These are phyloP conservation scores for Calamus simplicifolius DNA, from an alignment of 176 grass and related monocot species.

Conservation along the genomic window DNA sequence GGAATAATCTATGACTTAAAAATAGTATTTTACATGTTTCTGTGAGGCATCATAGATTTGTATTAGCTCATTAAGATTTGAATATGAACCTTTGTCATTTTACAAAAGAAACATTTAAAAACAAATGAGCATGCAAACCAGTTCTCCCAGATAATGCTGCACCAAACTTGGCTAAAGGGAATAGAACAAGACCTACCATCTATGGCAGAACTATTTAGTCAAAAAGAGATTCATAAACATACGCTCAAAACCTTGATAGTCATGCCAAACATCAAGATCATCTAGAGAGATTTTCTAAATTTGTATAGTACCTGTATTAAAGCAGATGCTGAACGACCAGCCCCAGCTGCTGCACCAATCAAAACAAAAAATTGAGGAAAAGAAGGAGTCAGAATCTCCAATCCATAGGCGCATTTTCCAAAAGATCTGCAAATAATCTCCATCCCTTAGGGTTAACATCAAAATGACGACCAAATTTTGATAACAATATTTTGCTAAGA, in stretches of 20 bases:
- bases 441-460: slow-evolving; percentile 96
- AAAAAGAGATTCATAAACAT: too few species aligned
- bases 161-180: too few species aligned
- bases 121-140: too few species aligned
- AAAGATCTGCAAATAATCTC: slow-evolving; percentile 73
- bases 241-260: not conserved
- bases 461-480: slow-evolving; percentile 84
- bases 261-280: not conserved
- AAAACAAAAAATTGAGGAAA: slow-evolving; percentile 91
- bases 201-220: too few species aligned
- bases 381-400: slow-evolving; percentile 87
- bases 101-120: too few species aligned
- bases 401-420: slow-evolving; percentile 76
- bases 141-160: too few species aligned
- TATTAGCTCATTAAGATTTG: too few species aligned
- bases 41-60: too few species aligned
- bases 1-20: too few species aligned
- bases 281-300: not conserved
- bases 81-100: too few species aligned
- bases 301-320: slow-evolving; percentile 62
- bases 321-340: slow-evolving; percentile 76
- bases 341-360: slow-evolving; percentile 70
- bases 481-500: slow-evolving; percentile 86
- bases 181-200: too few species aligned
- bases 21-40: too few species aligned